phyloP scores from a whole-genome alignment of 768 basidiomycete species.

The Zangia roseola region DNA sequence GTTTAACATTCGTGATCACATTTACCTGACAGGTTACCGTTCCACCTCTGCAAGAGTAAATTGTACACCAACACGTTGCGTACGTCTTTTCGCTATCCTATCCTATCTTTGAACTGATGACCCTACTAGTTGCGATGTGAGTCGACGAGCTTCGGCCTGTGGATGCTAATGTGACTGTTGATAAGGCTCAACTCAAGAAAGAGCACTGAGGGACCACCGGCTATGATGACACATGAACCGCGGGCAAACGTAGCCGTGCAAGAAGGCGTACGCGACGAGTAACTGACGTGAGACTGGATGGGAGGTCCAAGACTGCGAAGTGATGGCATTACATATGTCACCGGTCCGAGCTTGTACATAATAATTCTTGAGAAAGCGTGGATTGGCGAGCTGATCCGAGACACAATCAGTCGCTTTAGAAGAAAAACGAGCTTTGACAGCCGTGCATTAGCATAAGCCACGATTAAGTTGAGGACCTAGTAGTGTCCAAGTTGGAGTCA shows the following conservation, averaged over 20 bases:
- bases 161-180: background rate
- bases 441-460: too few relatives aligned
- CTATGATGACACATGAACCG: background rate
- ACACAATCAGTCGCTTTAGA: too few relatives aligned
- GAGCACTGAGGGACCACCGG: background rate
- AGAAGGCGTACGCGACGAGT: background rate
- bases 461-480: too few relatives aligned
- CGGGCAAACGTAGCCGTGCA: background rate
- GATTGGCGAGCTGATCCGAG: too few relatives aligned
- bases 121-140: constrained; percentile 9
- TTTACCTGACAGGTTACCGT: constrained; percentile 2
- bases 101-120: constrained; percentile 1
- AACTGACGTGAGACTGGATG: background rate
- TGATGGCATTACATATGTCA: too few relatives aligned
- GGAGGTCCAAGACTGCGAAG: too few relatives aligned
- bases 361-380: too few relatives aligned
- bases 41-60: constrained; percentile 12
- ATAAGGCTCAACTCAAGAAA: constrained; percentile 7
- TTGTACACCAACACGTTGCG: constrained; percentile 4
- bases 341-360: too few relatives aligned
- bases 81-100: background rate
- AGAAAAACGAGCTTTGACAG: too few relatives aligned
- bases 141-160: background rate
- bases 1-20: background rate
- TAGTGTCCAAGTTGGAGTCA: too few relatives aligned